A percentile compares a stretch with the other conserved stretches of the same genome.
phyloP scores from a whole-genome alignment of 495 filamentous ascomycete species.

The Penicillium manginii region DNA sequence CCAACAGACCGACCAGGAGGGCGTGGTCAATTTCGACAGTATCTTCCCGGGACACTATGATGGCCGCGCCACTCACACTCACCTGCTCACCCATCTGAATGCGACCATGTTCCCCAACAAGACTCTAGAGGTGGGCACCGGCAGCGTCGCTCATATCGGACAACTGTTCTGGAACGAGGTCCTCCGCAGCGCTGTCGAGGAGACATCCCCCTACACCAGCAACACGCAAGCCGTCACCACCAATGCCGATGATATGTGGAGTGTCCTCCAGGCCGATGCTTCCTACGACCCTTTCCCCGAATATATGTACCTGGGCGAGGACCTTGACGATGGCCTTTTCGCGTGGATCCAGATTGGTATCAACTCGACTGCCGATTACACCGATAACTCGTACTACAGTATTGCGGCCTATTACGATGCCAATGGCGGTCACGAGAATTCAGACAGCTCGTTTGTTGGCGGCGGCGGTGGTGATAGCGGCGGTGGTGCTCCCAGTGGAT shows the following conservation, averaged over 20 bases:
- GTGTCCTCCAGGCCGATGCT: constrained; percentile 31
- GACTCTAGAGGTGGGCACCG: constrained; percentile 47
- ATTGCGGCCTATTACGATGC: constrained; percentile 41
- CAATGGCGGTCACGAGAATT: constrained; percentile 37
- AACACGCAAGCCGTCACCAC: constrained; percentile 56
- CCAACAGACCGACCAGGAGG: constrained; percentile 56
- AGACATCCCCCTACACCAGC: constrained; percentile 55
- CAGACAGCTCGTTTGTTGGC: constrained; percentile 22
- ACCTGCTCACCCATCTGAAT: constrained; percentile 55
- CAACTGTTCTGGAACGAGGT: constrained; percentile 68
- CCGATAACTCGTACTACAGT: constrained; percentile 43
- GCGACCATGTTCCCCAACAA: constrained; percentile 52
- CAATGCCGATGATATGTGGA: constrained; percentile 51
- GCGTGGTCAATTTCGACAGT: constrained; percentile 59
- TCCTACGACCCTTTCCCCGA: constrained; percentile 43
- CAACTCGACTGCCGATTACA: constrained; percentile 53
- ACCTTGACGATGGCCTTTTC: constrained; percentile 53
- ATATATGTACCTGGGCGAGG: constrained; percentile 51
- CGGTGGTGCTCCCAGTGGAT: constrained; percentile 22
- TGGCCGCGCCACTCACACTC: constrained; percentile 62
- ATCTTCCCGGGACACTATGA: constrained; percentile 65
- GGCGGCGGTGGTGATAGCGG: constrained; percentile 23
- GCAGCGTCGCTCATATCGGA: constrained; percentile 41
- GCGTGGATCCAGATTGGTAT: constrained; percentile 63
- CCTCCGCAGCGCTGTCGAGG: constrained; percentile 58